Evolutionary conservation across 768 basidiomycete species (phyloP), one percentile per base, ranked within the genome.

Genomic region (Phlegmacium glaucopus): DNA sequence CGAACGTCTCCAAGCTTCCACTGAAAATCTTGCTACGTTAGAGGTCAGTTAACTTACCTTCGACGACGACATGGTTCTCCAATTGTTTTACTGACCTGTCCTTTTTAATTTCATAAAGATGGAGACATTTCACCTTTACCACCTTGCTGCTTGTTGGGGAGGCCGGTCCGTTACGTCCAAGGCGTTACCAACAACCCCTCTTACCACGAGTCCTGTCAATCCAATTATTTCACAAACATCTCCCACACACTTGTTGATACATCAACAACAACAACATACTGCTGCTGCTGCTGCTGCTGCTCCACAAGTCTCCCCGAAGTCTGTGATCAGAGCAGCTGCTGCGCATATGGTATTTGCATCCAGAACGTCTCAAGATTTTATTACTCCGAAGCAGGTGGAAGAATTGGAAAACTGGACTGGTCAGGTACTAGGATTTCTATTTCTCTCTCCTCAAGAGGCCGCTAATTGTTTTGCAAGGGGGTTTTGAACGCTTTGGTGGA

Each of bases 341-440:
- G 79, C 79, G 16, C 89, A 91, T 49, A 87, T 90, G 78, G 78
- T 90, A 4, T 92, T 88, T 58, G 89, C 89, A n/a, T 77, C 82
- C 36, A 79, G 89, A 40, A 74, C 71, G 35, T 84, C 86, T 22
- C 76, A 72, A 52, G 85, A 78, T 51, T 90, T 91, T 58, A 90
- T 92, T 57, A 80, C 79, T 4, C 89, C 90, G 5, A 70, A 79
- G 32, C 69, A 78, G 45, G 87, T 89, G 25, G 64, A 62, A 8
- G 69, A 70, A 46, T 58, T 83, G 9, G 87, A 92, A 60, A 65
- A 69, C 17, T 85, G 83, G 84, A 72, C 77, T 40, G 77, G 79
- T 16, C 61, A 70, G 63, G 77, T 74, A 51, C 45, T 67, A 34
- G 28, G 25, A 12, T 39, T 17, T 43, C 42, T 29, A 36, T 45